Conservation (phyloP, 768 basidiomycete species). For the Coprinellus micaceus region DNA sequence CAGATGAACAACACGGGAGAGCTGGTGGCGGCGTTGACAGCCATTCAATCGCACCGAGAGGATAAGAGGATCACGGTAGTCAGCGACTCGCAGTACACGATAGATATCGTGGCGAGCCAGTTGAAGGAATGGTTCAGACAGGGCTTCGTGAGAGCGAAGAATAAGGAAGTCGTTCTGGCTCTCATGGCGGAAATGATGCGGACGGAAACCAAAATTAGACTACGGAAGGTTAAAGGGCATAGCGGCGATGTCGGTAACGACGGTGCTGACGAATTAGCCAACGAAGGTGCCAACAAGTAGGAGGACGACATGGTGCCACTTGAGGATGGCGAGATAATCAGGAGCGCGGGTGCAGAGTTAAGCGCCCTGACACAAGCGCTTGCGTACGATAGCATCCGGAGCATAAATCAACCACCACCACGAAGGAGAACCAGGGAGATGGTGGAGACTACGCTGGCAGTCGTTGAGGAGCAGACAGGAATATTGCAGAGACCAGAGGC, state of each 20-base stretch:
- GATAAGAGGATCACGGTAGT: background rate
- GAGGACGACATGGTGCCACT: background rate
- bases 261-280: constrained; percentile 12
- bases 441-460: background rate
- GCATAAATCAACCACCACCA: background rate
- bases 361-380: background rate
- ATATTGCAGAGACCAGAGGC: background rate
- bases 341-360: background rate
- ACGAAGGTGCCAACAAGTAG: constrained; percentile 3
- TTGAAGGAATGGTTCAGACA: constrained; percentile 8
- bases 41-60: background rate
- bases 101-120: constrained; percentile 13
- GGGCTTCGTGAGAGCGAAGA: constrained; percentile 11
- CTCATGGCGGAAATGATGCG: background rate
- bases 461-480: background rate
- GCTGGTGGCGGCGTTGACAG: constrained; percentile 7
- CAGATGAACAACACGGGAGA: constrained; percentile 17
- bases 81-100: constrained; percentile 15
- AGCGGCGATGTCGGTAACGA: constrained; percentile 13
- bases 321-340: background rate
- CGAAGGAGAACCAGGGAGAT: background rate
- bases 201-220: background rate
- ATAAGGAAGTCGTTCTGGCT: background rate
- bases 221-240: constrained; percentile 17
- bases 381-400: background rate